These are phyloP conservation scores for Kuraishia piskuri DNA, from an alignment of 805 yeast species.

Conservation along the genomic window DNA sequence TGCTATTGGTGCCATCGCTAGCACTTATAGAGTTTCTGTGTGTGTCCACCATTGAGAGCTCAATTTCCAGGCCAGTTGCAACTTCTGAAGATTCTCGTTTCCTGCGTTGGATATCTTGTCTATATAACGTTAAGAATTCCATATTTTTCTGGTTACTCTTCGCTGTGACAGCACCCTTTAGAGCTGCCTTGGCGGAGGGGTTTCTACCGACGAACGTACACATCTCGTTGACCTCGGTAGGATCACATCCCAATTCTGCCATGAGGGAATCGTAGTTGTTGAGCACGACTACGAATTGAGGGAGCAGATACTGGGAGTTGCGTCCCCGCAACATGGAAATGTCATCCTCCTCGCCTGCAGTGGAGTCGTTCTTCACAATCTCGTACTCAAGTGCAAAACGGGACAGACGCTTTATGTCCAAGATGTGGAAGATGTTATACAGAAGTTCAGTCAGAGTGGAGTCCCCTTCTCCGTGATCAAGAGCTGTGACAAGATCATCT, in stretches of 20 bases:
- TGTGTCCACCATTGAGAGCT: background rate
- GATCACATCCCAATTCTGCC: background rate
- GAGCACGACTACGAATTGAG: constrained; percentile 1
- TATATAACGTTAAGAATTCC: background rate
- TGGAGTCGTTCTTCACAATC: constrained; percentile 24
- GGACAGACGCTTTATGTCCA: constrained; percentile 39
- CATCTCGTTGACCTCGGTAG: background rate
- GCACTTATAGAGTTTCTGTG: background rate
- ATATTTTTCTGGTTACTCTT: background rate
- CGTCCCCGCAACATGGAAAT: constrained; percentile 1
- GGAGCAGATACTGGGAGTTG: constrained; percentile 1
- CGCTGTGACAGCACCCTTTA: background rate
- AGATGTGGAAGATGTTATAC: constrained; percentile 39
- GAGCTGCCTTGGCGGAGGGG: background rate
- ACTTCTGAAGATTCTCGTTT: background rate
- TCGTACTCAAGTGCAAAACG: constrained; percentile 55
- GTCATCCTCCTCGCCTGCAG: background rate
- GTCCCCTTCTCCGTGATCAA: constrained; percentile 64
- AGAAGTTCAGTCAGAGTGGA: constrained; percentile 40
- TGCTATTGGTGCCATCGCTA: background rate
- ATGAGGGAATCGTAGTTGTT: background rate
- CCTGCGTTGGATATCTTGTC: background rate
- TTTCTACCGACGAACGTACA: background rate
- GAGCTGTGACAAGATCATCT: constrained; percentile 58
- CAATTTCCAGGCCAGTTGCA: background rate